Base-by-base conservation (phyloP, 495 filamentous ascomycete species). In the Halenospora varia region DNA sequence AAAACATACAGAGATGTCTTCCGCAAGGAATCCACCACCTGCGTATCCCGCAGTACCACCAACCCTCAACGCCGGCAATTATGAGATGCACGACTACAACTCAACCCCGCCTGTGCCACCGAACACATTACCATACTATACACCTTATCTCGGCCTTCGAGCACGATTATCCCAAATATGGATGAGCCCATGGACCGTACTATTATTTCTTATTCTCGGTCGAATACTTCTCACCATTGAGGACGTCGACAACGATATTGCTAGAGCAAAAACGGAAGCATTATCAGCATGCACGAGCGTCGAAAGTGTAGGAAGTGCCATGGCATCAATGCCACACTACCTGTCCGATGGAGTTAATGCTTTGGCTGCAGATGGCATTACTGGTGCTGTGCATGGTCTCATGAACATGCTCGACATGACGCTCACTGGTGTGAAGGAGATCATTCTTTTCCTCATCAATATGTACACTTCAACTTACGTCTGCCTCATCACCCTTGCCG, bases 261-360 rank as follows among this genome's bases (percentile, higher is more conserved):
- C 65, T 18, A 81, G 83, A 40, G 94, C 95, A 41, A 84, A 89
- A 64, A 71, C 70, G 41, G 84, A 97, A 77, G 92, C 94, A 18
- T 77, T 96, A 18, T 86, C 88, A 25, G 89, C 92, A 53, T 98
- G 94, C 65, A 90, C 87, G 52, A 83, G 85, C 59, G 92, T 97
- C n/a, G 93, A 98, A 70, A 89, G 89, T 51, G 82, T 95, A 71
- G 95, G 93, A 60, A 96, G 91, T 66, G 81, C 92, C 35, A 93
- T 98, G 89, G 94, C 92, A 20, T 97, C 93, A 18, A 95, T 96
- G 90, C 94, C 94, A 17, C 85, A 96, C 68, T 97, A 96, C 75
- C 83, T 97, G 63, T 82, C 92, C 1, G 74, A 81, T 42, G 94
- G 94, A 22, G 87, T 96, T 69, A 98, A 98, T 71, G 82, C 89